Base-by-base conservation (phyloP, 345 rosid species). In the Brassica incana region DNA sequence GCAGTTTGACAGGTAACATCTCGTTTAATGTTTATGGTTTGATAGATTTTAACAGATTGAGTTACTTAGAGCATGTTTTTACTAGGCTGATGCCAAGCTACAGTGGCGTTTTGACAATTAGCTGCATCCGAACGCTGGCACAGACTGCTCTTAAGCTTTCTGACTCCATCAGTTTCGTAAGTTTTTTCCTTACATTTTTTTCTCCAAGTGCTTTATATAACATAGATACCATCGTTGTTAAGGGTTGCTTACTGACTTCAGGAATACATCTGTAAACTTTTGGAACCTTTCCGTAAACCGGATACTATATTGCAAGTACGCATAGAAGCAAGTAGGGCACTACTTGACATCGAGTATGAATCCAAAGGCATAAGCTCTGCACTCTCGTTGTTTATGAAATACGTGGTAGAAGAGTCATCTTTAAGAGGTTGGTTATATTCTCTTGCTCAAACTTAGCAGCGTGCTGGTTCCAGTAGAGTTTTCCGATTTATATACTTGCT, bases 1-100 rank as follows among this genome's bases (percentile, higher is more conserved):
- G 88, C 98, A 95, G 78, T 95, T 90, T 82, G 98, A 93, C 90
- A 89, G 98, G 98, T 95, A 78, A 61, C 16, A 60, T 82, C 61
- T 38, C 56, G 62, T 74, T 69, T 76, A 20, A 59, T 72, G 20
- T 67, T 30, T 78, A 48, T 73, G 67, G 48, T 79, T 67, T 36
- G 14, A 15, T 67, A 8, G 18, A 54, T 73, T 58, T 33, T 40
- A 20, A 62, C 66, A 40, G 35, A 73, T 76, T 25, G 29, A 36
- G 25, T 29, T 30, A 65, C 59, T 81, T 54, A 67, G 32, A 48
- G 72, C 74, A 43, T 81, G 63, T 23, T 67, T 83, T 65, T 69
- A 58, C 72, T 80, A 95, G 98, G 91, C 82, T 95, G 86, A 93
- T 93, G 96, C 97, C 96, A 50, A 93, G 99, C 85, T 88, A 91